Percentiles rank a stretch among this genome's conserved stretches.
Evolutionary conservation across 2,329 filamentous ascomycete species (phyloP).

Genomic region (Elsinoe arachidis): DNA sequence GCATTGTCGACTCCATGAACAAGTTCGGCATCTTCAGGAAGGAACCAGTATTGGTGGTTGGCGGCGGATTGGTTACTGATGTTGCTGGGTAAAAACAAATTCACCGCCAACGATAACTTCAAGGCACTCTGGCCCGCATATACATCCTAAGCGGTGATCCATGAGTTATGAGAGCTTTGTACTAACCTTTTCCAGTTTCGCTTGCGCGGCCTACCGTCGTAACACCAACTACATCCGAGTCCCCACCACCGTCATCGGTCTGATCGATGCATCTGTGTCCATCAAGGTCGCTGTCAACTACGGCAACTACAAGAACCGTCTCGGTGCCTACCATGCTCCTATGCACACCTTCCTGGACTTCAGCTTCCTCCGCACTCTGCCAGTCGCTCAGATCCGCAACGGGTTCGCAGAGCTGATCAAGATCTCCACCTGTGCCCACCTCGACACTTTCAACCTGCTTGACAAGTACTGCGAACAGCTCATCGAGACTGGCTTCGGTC

Average conservation of each 20-base stretch:
- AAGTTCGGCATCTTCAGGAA: constrained; percentile 63
- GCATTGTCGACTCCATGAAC: constrained; percentile 65
- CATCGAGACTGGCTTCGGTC: constrained; percentile 57
- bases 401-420: constrained; percentile 70
- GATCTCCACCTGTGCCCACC: constrained; percentile 62
- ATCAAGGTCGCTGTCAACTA: constrained; percentile 76
- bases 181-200: constrained; percentile 44
- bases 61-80: constrained; percentile 62
- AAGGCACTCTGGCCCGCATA: constrained; percentile 42
- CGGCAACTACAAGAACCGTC: constrained; percentile 65
- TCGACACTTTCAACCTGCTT: constrained; percentile 56
- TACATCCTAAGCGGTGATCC: constrained; percentile 24
- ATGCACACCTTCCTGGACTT: constrained; percentile 67
- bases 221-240: constrained; percentile 68
- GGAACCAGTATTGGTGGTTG: constrained; percentile 58
- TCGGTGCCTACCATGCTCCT: constrained; percentile 65
- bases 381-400: constrained; percentile 60
- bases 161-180: constrained; percentile 15
- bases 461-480: constrained; percentile 62
- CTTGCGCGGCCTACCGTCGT: constrained; percentile 61
- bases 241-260: constrained; percentile 64
- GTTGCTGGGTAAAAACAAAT: constrained; percentile 56
- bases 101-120: constrained; percentile 35
- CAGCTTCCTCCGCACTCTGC: constrained; percentile 59
- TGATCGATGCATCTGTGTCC: constrained; percentile 66